A percentile compares a stretch with the other conserved stretches of the same genome.
phyloP scores from a whole-genome alignment of 495 filamentous ascomycete species.

The Bacidia rubella region DNA sequence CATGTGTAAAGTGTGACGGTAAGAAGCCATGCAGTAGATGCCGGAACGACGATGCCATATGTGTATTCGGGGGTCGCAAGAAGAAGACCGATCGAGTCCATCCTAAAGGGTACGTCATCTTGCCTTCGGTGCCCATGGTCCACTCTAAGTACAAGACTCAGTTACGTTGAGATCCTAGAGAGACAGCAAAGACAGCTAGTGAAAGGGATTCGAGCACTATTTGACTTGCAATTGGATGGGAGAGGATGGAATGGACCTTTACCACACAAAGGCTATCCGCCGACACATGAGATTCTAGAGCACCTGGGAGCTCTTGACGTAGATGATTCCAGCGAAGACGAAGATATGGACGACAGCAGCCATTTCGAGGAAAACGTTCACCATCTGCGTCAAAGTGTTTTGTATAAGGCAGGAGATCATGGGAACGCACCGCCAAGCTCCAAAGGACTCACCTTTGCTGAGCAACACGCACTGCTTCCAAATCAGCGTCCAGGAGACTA shows the following conservation, averaged over 20 bases:
- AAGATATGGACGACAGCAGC: constrained; percentile 46
- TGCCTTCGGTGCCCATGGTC: background rate
- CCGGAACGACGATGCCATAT: constrained; percentile 45
- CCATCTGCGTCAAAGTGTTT: constrained; percentile 40
- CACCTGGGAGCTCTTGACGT: constrained; percentile 42
- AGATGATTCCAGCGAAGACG: constrained; percentile 29
- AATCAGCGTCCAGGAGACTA: constrained; percentile 8
- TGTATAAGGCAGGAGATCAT: constrained; percentile 32
- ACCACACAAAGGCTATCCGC: constrained; percentile 44
- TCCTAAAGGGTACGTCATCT: constrained; percentile 43
- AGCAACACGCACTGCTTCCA: background rate
- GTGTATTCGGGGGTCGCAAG: constrained; percentile 49
- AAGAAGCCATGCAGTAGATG: constrained; percentile 46
- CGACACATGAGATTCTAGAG: constrained; percentile 52
- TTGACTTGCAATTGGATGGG: constrained; percentile 35
- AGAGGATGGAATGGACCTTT: constrained; percentile 42
- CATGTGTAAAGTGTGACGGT: constrained; percentile 43
- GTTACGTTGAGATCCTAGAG: constrained; percentile 61
- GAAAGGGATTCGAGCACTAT: constrained; percentile 46
- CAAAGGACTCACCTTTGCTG: background rate
- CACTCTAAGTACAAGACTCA: constrained; percentile 15
- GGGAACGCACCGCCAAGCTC: constrained; percentile 30
- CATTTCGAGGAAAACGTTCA: constrained; percentile 42
- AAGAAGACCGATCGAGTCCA: constrained; percentile 50
- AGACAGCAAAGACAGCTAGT: constrained; percentile 54